Base-by-base conservation (phyloP, 495 filamentous ascomycete species). In the Penicillium taxi region DNA sequence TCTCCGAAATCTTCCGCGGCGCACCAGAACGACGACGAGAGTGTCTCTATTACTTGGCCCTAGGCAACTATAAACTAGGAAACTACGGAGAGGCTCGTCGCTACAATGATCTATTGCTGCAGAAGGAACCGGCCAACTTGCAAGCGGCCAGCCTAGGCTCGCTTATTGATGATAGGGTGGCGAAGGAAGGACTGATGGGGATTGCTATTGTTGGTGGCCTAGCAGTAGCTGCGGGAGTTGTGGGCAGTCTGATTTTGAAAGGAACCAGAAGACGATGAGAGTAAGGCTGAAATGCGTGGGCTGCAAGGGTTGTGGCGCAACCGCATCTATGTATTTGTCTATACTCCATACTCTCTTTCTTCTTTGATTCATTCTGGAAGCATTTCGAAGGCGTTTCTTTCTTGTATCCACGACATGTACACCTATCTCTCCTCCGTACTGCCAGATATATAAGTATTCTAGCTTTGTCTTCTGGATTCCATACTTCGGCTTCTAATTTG, bases 61-160 rank as follows among this genome's bases (percentile, higher is more conserved):
- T 98, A 15, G 91, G 91, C 34, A 93, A 98, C 67, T 98, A 87
- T 78, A 94, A 94, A 67, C 78, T 98, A 6, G 93, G 91, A 25
- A 96, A 95, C 69, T 98, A 94, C 55, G 87, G 79, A 18, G 90
- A 98, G 57, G 89, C 91, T 27, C 72, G 89, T 47, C 72, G 81
- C 56, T 96, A 96, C 68, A 98, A 98, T 56, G 91, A 98, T 43
- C 66, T 86, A 12, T 67, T 98, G 35, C 64, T 96, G 17, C 85
- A 93, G 26, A 80, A 86, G 47, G 91, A 98, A 62, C 87, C 86
- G 1, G 77, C 65, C 18, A 98, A 96, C 59, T 55, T 94, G 44
- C 91, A 98, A 58, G 88, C 91, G 13, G 69, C 73, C 17, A 93
- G 90, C 62, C 66, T 98, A 53, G 76, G 81, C 45, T 66, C 74